Conservation (phyloP, 1,139 yeast genomes). For the Yamadazyma spencermartinsiae region DNA sequence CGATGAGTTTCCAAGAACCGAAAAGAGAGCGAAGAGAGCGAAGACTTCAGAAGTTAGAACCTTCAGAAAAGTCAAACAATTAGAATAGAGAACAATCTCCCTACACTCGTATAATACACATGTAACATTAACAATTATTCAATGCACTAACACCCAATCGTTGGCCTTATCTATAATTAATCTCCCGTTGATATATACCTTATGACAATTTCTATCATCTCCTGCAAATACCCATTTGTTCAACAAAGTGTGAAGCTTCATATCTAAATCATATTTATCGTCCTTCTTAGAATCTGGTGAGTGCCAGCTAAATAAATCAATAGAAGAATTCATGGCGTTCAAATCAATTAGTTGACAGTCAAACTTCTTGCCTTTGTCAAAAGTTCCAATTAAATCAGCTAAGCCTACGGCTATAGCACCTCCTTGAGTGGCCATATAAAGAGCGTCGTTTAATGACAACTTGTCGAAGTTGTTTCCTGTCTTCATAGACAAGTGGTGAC, state of each 20-base stretch:
- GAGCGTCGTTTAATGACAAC: slow-evolving; percentile 66
- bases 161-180: slow-evolving; percentile 46
- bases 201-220: slow-evolving; percentile 81
- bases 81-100: no score
- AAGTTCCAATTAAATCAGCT: slow-evolving; percentile 62
- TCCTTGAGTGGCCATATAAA: slow-evolving; percentile 83
- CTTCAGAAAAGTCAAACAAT: no score
- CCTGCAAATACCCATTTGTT: slow-evolving; percentile 96
- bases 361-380: slow-evolving; percentile 73
- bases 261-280: slow-evolving; percentile 23
- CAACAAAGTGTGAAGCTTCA: slow-evolving; percentile 48
- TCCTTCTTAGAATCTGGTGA: slow-evolving; percentile 19
- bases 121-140: no score
- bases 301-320: slow-evolving; percentile 81
- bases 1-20: no score
- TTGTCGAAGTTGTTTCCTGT: slow-evolving; percentile 30
- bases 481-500: slow-evolving; percentile 79
- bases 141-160: slow-evolving; percentile 35
- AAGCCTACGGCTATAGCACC: slow-evolving; percentile 81
- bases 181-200: slow-evolving; percentile 84
- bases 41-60: no score
- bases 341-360: slow-evolving; percentile 82
- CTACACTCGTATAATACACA: no score
- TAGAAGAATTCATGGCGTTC: slow-evolving; percentile 47
- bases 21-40: no score